Percentiles rank a stretch among this genome's conserved stretches.
phyloP scores from a whole-genome alignment of 1,284 basidiomycete species.

The Chondrostereum purpureum region DNA sequence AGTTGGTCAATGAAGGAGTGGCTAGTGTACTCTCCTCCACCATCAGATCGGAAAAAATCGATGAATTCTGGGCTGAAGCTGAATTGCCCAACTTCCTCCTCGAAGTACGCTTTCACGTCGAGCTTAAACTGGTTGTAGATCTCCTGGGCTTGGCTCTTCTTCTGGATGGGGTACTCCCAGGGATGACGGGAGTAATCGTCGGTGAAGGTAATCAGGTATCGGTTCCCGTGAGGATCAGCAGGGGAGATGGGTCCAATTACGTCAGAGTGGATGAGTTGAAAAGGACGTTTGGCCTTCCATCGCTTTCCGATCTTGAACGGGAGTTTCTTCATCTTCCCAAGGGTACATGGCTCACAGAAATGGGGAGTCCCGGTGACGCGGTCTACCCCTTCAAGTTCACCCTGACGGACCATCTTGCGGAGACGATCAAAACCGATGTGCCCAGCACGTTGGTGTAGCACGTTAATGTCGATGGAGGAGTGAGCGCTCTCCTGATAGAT shows the following conservation, averaged over 20 bases:
- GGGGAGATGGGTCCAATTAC: conserved; percentile 23
- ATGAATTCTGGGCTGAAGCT: background rate
- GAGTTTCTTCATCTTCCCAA: conserved; percentile 21
- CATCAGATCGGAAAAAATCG: background rate
- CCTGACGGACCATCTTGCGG: conserved; percentile 15
- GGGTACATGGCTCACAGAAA: conserved; percentile 16
- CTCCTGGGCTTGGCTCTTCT: conserved; percentile 16
- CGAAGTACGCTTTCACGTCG: background rate
- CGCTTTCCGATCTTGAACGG: conserved; percentile 16
- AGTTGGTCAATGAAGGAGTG: background rate
- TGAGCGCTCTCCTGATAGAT: no score
- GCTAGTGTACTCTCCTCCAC: conserved; percentile 5
- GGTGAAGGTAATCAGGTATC: conserved; percentile 26
- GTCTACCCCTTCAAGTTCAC: conserved; percentile 13
- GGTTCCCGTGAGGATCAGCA: conserved; percentile 13
- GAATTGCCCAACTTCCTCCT: background rate
- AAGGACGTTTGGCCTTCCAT: conserved; percentile 10
- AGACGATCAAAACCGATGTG: conserved; percentile 14
- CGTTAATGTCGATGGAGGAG: conserved; percentile 13
- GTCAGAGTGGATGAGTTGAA: conserved; percentile 26
- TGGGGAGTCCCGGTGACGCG: conserved; percentile 2
- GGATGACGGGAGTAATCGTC: conserved; percentile 21
- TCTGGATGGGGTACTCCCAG: conserved; percentile 19
- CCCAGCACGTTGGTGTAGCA: conserved; percentile 18
- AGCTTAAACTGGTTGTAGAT: background rate